Evolutionary conservation across 257 asterid genomes (phyloP), one percentile per base, ranked within the genome.

Genomic region (Solanum pinnatisectum): DNA sequence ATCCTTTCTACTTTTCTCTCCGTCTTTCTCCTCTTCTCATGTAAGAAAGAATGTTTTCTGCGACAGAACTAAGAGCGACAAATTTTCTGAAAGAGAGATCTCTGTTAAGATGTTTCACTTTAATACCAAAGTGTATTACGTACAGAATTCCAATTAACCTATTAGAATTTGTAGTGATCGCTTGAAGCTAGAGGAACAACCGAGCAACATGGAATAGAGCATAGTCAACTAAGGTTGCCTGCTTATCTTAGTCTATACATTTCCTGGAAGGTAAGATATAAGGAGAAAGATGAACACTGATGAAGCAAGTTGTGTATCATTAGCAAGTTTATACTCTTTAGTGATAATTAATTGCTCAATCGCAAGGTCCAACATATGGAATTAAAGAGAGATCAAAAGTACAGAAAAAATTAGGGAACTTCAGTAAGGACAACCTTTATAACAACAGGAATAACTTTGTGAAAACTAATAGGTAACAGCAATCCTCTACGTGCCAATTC

Each of bases 401-500:
- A 82, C 86, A 32, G 27, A 72, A 25, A 0, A 84, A 70, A 77
- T 76, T 73, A 56, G 13, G 86, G 84, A 56, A 49, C 70, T 11
- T 44, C 37, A 37, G 12, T 63, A 76, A 52, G 23, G 40, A 42
- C 35, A 83, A 94, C 99, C 98, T 97, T 95, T 90, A 94, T 92
- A 83, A 97, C 95, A 88, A 97, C 96, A 76, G 99, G 99, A 87
- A 94, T 93, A 92, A 97, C 98, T 94, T 95, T 95, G 85, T 94
- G 94, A 90, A 97, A 94, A 90, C 95, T 96, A 88, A 91, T 86
- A 87, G 99, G 99, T 71, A 97, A 89, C 88, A 97, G 96, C 90
- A 97, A 92, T 87, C 99, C 99, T 93, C 99, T 92, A 84, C 98
- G 99, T 83, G 98, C 98, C 92, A 97, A 92, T 92, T 97, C 99